phyloP scores from a whole-genome alignment of 768 basidiomycete genomes.

The Boletus sp. region DNA sequence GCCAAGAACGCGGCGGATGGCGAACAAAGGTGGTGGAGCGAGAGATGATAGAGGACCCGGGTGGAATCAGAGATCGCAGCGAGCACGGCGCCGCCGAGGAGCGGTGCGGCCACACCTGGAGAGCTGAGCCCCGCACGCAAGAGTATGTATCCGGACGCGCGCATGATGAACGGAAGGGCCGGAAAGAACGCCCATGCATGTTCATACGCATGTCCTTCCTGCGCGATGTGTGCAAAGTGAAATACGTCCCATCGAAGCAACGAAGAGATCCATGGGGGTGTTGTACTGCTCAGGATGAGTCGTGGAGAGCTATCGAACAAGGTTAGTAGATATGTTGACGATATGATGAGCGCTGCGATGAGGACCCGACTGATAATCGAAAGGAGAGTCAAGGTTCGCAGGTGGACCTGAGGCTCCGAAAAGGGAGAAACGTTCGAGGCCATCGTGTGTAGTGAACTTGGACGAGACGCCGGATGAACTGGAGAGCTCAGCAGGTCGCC shows the following conservation, averaged over 20 bases:
- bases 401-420: constrained; percentile 6
- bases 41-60: constrained; percentile 53
- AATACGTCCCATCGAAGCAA: constrained; percentile 86
- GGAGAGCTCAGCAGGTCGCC: not conserved
- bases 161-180: constrained; percentile 56
- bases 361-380: constrained; percentile 23
- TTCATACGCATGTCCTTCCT: constrained; percentile 59
- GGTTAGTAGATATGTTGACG: constrained; percentile 19
- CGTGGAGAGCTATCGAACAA: constrained; percentile 28
- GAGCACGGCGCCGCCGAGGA: constrained; percentile 38
- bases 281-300: constrained; percentile 13
- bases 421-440: not conserved
- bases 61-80: constrained; percentile 42
- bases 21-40: constrained; percentile 52
- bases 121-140: constrained; percentile 1
- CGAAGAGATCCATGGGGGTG: constrained; percentile 23
- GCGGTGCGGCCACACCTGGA: constrained; percentile 21
- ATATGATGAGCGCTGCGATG: constrained; percentile 15
- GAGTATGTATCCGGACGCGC: constrained; percentile 29
- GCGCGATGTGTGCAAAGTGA: constrained; percentile 72
- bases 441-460: not conserved
- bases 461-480: not conserved
- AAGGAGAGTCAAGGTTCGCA: constrained; percentile 21
- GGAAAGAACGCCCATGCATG: constrained; percentile 89
- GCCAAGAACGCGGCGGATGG: constrained; percentile 59